These are phyloP conservation scores for Croton laevigatus DNA, from an alignment of 441 rosid genomes.

Conservation along the genomic window DNA sequence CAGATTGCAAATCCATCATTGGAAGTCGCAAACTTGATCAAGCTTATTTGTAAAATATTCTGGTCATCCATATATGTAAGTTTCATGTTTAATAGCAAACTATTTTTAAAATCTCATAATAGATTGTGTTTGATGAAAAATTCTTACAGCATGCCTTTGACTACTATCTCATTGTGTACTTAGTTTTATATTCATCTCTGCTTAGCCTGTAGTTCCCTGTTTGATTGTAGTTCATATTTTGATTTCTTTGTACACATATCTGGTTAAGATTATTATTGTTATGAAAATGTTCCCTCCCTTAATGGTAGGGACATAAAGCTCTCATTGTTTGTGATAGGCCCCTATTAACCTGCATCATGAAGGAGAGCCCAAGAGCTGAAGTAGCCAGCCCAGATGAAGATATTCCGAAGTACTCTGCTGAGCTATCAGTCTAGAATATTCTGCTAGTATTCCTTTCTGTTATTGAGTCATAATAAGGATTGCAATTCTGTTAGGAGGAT, in stretches of 20 bases:
- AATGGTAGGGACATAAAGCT: background rate
- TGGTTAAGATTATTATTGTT: background rate
- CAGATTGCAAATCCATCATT: conserved; percentile 75
- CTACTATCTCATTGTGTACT: background rate
- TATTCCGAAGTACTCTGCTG: no score
- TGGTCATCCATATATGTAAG: conserved; percentile 98
- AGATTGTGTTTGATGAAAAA: background rate
- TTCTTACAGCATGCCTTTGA: background rate
- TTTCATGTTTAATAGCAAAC: conserved; percentile 10
- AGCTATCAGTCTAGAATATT: no score
- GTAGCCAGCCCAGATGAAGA: no score
- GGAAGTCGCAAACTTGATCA: conserved; percentile 90
- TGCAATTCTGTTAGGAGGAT: no score
- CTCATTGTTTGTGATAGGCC: no score
- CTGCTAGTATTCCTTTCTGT: no score
- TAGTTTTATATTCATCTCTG: background rate
- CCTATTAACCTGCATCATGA: no score
- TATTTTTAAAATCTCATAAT: background rate
- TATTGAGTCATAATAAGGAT: no score
- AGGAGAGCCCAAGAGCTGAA: no score
- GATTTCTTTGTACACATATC: no score
- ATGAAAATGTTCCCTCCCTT: background rate
- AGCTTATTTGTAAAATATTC: conserved; percentile 97
- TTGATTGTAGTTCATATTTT: background rate
- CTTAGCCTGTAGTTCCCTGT: conserved; percentile 1